Conservation (phyloP, 2,329 filamentous ascomycete genomes). For the Colletotrichum sp. region DNA sequence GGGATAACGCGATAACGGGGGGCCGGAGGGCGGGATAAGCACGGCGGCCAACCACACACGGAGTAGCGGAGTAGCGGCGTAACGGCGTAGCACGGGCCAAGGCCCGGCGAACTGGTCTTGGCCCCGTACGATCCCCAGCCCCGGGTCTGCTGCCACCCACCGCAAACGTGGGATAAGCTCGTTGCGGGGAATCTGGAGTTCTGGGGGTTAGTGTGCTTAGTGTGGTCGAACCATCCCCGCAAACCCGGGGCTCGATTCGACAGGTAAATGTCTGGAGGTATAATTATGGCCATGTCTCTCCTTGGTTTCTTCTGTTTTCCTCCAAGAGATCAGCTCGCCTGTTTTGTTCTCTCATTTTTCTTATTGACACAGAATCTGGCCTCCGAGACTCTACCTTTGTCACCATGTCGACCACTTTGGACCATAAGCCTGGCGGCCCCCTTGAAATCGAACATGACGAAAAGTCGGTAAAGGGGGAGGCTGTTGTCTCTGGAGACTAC, state of each 20-base stretch:
- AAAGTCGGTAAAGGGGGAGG: conserved; percentile 1
- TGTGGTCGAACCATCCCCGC: neutral
- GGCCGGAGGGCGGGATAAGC: neutral
- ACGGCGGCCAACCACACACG: neutral
- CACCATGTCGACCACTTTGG: neutral
- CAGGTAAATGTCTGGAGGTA: neutral
- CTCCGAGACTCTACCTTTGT: neutral
- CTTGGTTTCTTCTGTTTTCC: neutral
- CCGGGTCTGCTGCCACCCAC: neutral
- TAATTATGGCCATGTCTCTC: neutral
- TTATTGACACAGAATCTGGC: neutral
- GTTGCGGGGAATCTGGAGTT: neutral
- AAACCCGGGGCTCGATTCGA: neutral
- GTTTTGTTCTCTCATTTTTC: neutral
- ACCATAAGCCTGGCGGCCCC: neutral
- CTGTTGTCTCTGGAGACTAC: neutral
- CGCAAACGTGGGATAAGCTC: neutral
- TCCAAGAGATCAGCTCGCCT: neutral
- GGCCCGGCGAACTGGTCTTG: neutral
- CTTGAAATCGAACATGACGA: conserved; percentile 11
- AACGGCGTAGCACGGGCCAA: conserved; percentile 11
- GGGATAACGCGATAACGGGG: conserved; percentile 8
- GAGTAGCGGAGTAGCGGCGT: conserved; percentile 5
- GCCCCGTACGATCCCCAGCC: neutral
- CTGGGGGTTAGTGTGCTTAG: neutral